Evolutionary conservation across 495 filamentous ascomycete genomes (phyloP), one percentile per base, ranked within the genome.

Genomic region (Trypethelium eluteriae): DNA sequence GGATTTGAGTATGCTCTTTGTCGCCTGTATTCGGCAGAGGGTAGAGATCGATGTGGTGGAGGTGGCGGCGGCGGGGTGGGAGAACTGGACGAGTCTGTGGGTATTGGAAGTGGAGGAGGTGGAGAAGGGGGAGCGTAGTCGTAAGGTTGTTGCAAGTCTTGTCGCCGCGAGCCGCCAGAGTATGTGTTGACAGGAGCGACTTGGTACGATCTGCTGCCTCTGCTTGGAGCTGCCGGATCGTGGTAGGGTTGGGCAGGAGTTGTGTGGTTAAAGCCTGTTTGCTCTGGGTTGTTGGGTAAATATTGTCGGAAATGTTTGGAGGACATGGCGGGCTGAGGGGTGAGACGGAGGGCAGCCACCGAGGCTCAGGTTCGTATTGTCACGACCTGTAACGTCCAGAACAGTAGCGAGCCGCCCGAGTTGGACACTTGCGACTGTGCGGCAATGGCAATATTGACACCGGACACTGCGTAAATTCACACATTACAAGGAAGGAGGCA

Each of bases 1-100:
- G 53, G 53, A 14, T 59, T 61, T 59, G 69, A 69, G 66, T 56
- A 56, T 38, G 38, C 35, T 35, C 25, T 18, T 2, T 47, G 41
- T n/a, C 62, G 62, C n/a, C 62, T 41, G 38, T 63, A 41, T 34
- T 63, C 38, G 34, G 35, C 62, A 49, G 32, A 57, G 14, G 34
- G 36, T 34, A 39, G 36, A 35, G 38, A 10, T 44, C 18, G 39
- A 25, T 39, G 44, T 39, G 53, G 64, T 4, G 59, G 47, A 25
- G 65, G 65, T 62, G 53, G 49, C n/a, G 65, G 65, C 41, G 65
- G 65, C 65, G 65, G 65, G 5, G 65, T 39, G 35, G 35, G 16
- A 65, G 63, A n/a, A n/a, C 35, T 3, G 5, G 35, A 18, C 5
- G 47, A 38, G 35, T 47, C 39, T 56, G 39, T 53, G 16, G 63